Base-by-base conservation (phyloP, 1,284 basidiomycete species). In the Erythrobasidium hasegawianum region DNA sequence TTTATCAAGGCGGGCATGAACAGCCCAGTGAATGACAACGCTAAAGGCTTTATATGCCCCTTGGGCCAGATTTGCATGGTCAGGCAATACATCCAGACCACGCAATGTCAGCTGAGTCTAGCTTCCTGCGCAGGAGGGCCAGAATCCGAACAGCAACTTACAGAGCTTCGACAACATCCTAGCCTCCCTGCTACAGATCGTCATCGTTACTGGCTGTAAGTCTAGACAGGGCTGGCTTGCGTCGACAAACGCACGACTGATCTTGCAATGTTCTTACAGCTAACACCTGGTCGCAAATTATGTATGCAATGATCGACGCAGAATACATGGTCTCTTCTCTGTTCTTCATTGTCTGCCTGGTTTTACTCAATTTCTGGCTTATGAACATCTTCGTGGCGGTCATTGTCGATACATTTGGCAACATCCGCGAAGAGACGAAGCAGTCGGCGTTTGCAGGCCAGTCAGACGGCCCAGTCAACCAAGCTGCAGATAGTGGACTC, bases 151-250 rank as follows among this genome's bases (percentile, higher is more conserved):
- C 55, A 78, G 78, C 53, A 83, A 85, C 60, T 80, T 89, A 0
- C 83, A 88, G 75, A 91, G 87, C 73, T 98, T 97, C 75, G 95
- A 98, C 77, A 91, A 91, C 52, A 87, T 97, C 47, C 88, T 91
- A 72, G 83, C 82, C 66, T 83, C 93, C 0, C 83, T 86, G 0
- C 79, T 97, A 27, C 92, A 98, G 76, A 86, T 96, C 40, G 79
- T 95, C 49, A 84, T 97, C 64, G 83, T 96, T 54, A 88, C 92
- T 0, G 88, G 88, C 40, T 87, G 88, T 69, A 86, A 87, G 77
- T 61, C n/a, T n/a, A n/a, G n/a, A n/a, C n/a, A n/a, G n/a, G n/a
- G n/a, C n/a, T n/a, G n/a, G n/a, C n/a, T n/a, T n/a, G n/a, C n/a
- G n/a, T n/a, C n/a, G n/a, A n/a, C n/a, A n/a, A n/a, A n/a, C n/a